Base-by-base conservation (phyloP, 2,329 filamentous ascomycete genomes). In the Scedosporium apiospermum region DNA sequence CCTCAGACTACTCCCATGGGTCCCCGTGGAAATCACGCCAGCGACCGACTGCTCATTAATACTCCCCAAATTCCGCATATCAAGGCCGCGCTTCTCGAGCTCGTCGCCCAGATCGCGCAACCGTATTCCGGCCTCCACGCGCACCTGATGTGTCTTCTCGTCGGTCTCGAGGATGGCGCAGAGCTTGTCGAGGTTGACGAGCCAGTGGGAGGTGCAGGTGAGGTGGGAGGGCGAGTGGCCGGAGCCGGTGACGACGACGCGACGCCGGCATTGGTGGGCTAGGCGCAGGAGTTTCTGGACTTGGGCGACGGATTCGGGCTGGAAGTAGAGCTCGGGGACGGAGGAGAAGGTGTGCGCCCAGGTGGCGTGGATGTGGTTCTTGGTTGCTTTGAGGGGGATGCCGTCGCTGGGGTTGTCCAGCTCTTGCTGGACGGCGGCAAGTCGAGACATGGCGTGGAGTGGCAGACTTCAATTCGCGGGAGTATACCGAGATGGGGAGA, bases 281-380 rank as follows among this genome's bases (percentile, higher is more conserved):
- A 97, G 83, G 51, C 82, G 87, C 65, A 97, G 84, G 60, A 89
- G 80, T 73, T 96, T 93, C 73, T 93, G 88, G 67, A 99, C 84
- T 76, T 98, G 93, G 14, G 80, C 78, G 60, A 95, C 79, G 1
- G 87, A 88, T 69, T 89, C 83, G 2, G 95, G 95, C 69, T 90
- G 90, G 68, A 98, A 86, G 76, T 93, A 97, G 64, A 98, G 86
- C 78, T 97, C 92, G 2, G 95, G 95, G 18, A 87, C 84, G 60
- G 89, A 95, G 70, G 89, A 88, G 77, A 96, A 97, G 59, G 95
- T 98, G 71, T 88, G 88, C 46, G 95, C 95, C 95, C 95, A 99
- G 21, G 95, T 99, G 69, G 88, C 88, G 78, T 98, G 95, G 58
- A 87, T 76, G 74, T 98, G 87, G 61, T 84, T 79, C 64, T 83